Percentiles rank a stretch among this genome's conserved stretches.
Conservation (phyloP, 352 stramenopile genomes). For the Globisporangium camurandrum region DNA sequence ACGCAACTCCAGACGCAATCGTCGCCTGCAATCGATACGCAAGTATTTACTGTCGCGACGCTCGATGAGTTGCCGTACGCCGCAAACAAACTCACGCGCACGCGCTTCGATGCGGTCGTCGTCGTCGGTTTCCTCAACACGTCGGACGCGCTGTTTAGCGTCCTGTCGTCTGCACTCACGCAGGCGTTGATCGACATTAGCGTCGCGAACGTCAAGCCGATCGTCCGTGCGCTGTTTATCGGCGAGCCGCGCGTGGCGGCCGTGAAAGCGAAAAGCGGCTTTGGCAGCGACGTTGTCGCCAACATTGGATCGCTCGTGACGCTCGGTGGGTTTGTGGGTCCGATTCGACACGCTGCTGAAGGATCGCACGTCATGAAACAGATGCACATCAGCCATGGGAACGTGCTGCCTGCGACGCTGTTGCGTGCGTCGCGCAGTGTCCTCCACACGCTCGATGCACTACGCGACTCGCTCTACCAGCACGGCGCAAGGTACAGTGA, state of each 20-base stretch:
- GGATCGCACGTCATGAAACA: slow-evolving; percentile 41
- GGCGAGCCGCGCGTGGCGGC: slow-evolving; percentile 64
- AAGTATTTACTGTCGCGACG: slow-evolving; percentile 63
- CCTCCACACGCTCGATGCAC: slow-evolving; percentile 43
- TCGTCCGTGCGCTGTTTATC: slow-evolving; percentile 73
- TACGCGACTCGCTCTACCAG: slow-evolving; percentile 70
- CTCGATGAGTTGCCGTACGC: slow-evolving; percentile 75
- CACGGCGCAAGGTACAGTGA: slow-evolving; percentile 46
- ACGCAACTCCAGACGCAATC: slow-evolving; percentile 27
- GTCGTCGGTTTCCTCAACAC: slow-evolving; percentile 74
- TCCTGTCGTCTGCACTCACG: slow-evolving; percentile 43
- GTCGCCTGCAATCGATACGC: slow-evolving; percentile 22
- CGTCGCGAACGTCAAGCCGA: slow-evolving; percentile 67
- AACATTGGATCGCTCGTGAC: slow-evolving; percentile 48
- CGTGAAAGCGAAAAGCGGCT: slow-evolving; percentile 67
- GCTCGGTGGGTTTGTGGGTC: slow-evolving; percentile 28
- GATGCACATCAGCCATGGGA: slow-evolving; percentile 56
- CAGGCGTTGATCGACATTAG: slow-evolving; percentile 82
- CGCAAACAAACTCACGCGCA: slow-evolving; percentile 69
- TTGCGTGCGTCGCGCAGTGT: slow-evolving; percentile 51
- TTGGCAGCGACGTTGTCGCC: slow-evolving; percentile 54
- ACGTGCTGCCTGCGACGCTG: slow-evolving; percentile 56
- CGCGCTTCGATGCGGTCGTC: slow-evolving; percentile 67
- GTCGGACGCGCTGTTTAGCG: slow-evolving; percentile 48
- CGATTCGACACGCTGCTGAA: slow-evolving; percentile 6